phyloP scores from a whole-genome alignment of 306 rosid genomes.

The Corylus avellana region DNA sequence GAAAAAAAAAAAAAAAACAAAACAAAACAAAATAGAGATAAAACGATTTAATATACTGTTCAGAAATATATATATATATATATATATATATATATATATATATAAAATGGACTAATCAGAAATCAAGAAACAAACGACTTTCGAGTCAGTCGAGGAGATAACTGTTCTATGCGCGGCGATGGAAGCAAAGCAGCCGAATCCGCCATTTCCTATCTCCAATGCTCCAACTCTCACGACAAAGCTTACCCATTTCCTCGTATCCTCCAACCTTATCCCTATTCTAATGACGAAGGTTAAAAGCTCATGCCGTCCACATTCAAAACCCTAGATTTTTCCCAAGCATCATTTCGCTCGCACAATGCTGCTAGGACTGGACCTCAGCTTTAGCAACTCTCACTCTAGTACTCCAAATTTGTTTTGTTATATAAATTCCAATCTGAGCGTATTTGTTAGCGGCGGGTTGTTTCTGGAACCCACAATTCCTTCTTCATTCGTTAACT shows the following conservation, averaged over 20 bases:
- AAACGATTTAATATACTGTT: too few species aligned
- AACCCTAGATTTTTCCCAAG: constrained; percentile 13
- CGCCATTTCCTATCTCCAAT: constrained; percentile 26
- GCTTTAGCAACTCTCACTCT: constrained; percentile 5
- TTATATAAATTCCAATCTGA: constrained; percentile 21
- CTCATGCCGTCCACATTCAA: constrained; percentile 19
- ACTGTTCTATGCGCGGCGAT: constrained; percentile 29
- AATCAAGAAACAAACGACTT: neutral
- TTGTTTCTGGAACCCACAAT: constrained; percentile 67
- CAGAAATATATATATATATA: too few species aligned
- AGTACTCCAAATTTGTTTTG: constrained; percentile 23
- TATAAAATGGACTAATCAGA: too few species aligned
- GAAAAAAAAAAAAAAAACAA: too few species aligned
- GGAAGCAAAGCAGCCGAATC: constrained; percentile 31
- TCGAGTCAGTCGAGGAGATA: neutral
- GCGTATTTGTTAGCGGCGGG: constrained; percentile 46
- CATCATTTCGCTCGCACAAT: constrained; percentile 29
- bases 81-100: too few species aligned
- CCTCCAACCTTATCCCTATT: constrained; percentile 19
- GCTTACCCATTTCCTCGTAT: neutral
- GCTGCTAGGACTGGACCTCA: constrained; percentile 44
- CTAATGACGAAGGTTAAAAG: neutral
- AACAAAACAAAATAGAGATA: too few species aligned
- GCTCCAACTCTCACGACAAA: constrained; percentile 4
- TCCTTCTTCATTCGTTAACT: constrained; percentile 52